Percentiles rank a stretch among this genome's conserved stretches.
phyloP scores from a whole-genome alignment of 495 filamentous ascomycete species.

The Evernia prunastri region DNA sequence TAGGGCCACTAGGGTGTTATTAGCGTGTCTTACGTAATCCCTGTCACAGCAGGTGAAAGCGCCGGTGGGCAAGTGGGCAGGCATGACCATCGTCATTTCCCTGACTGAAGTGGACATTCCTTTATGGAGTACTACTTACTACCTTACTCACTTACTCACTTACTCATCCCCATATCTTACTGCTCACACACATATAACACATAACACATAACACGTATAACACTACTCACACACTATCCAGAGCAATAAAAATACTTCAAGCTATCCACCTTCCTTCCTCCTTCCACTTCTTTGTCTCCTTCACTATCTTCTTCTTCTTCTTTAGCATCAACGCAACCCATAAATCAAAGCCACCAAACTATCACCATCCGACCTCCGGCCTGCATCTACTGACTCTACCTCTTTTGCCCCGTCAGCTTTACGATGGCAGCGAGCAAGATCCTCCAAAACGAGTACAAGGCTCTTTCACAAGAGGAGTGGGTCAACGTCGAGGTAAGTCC shows the following conservation, averaged over 20 bases:
- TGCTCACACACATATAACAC: not conserved
- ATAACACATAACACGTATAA: not conserved
- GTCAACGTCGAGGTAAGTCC: slow-evolving; percentile 72
- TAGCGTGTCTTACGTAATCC: too few species aligned
- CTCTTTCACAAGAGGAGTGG: slow-evolving; percentile 82
- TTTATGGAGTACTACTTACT: too few species aligned
- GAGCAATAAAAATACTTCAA: too few species aligned
- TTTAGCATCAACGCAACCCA: not conserved
- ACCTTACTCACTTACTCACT: too few species aligned
- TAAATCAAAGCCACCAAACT: not conserved
- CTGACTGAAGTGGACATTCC: not conserved
- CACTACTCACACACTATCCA: too few species aligned
- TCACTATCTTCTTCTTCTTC: not conserved
- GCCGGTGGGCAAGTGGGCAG: not conserved
- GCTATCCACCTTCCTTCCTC: too few species aligned
- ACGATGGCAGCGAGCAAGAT: slow-evolving; percentile 62
- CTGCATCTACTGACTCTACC: not conserved
- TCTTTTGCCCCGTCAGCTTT: not conserved
- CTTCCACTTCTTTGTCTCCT: not conserved
- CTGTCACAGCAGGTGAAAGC: too few species aligned
- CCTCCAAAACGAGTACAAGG: slow-evolving; percentile 83
- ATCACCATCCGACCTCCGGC: not conserved
- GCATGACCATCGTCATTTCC: not conserved
- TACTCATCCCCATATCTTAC: not conserved
- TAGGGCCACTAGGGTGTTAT: too few species aligned